Base-by-base conservation (phyloP, 2,329 filamentous ascomycete genomes). In the Tolypocladium inflatum region DNA sequence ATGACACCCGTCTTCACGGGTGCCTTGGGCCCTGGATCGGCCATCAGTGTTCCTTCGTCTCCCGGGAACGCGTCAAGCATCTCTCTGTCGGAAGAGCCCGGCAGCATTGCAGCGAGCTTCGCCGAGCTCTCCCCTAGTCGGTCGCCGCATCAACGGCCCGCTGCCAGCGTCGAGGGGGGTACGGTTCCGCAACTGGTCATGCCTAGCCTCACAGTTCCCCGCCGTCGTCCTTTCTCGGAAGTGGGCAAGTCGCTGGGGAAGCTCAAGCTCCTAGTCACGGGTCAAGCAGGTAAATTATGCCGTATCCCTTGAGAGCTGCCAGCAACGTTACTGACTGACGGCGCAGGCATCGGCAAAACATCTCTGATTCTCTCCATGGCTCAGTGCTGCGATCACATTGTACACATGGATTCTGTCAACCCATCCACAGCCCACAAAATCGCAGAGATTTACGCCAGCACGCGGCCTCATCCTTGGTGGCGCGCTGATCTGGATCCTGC, bases 171-270 rank as follows among this genome's bases (percentile, higher is more conserved):
- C 23, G 38, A 50, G 11, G 52, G 55, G 8, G 52, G 48, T 52
- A 54, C 65, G 61, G 79, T 78, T 45, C 88, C 88, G 30, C 92
- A 97, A 71, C 81, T 99, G n/a, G 90, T 99, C 60, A 99, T 99
- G 94, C 94, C 94, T 6, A 96, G 91, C 68, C 87, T 99, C 66
- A 86, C 84, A 61, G 94, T 99, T 83, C 93, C 94, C 4, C 89
- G 85, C 60, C 85, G 94, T 55, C 82, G 91, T 55, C 92, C 92
- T 0, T 97, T 97, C 71, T 97, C 94, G 0, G 85, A 89, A n/a
- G 82, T 83, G 53, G 94, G 94, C 19, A 93, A 88, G 74, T 81
- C 81, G 39, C 82, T 97, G 70, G 93, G 93, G 1, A 87, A 90
- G 65, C 78, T 97, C 57, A 97, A 96, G 75, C 78, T 97, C n/a